Conservation (phyloP, 768 basidiomycete genomes). For the Boletus rubropictus region DNA sequence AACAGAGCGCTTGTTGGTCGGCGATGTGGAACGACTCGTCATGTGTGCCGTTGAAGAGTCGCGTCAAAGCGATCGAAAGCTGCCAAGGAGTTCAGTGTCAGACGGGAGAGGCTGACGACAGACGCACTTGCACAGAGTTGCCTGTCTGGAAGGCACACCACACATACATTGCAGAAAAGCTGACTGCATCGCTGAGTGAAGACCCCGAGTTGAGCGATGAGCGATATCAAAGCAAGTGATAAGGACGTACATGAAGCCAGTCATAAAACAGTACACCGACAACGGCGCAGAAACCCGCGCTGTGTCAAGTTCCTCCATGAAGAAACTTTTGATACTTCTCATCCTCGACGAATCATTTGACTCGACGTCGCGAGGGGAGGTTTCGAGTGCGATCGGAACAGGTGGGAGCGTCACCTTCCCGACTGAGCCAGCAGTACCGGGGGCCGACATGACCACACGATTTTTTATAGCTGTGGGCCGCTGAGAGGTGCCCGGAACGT, state of each 20-base stretch:
- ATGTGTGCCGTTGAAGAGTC: conserved; percentile 57
- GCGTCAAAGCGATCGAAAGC: conserved; percentile 74
- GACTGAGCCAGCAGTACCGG: not conserved
- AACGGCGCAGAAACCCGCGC: conserved; percentile 44
- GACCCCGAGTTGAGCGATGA: not conserved
- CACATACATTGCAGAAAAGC: conserved; percentile 74
- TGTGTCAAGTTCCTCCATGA: conserved; percentile 25
- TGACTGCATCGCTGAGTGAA: conserved; percentile 56
- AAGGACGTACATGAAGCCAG: conserved; percentile 61
- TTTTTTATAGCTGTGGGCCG: not conserved
- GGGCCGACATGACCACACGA: not conserved
- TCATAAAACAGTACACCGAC: conserved; percentile 72
- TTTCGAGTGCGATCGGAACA: not conserved
- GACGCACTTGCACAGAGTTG: conserved; percentile 57
- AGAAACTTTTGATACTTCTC: conserved; percentile 6
- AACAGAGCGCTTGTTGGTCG: conserved; percentile 79
- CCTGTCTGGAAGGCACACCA: conserved; percentile 88
- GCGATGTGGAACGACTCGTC: conserved; percentile 67
- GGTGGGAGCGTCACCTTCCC: not conserved
- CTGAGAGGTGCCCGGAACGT: not conserved
- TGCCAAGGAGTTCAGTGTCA: conserved; percentile 26
- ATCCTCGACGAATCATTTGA: conserved; percentile 1
- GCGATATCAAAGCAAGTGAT: not conserved
- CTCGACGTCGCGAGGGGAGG: conserved; percentile 15
- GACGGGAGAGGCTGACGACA: not conserved